Evolutionary conservation across 2,329 filamentous ascomycete species (phyloP).

Genomic region (Dothideomycetidae sp.): DNA sequence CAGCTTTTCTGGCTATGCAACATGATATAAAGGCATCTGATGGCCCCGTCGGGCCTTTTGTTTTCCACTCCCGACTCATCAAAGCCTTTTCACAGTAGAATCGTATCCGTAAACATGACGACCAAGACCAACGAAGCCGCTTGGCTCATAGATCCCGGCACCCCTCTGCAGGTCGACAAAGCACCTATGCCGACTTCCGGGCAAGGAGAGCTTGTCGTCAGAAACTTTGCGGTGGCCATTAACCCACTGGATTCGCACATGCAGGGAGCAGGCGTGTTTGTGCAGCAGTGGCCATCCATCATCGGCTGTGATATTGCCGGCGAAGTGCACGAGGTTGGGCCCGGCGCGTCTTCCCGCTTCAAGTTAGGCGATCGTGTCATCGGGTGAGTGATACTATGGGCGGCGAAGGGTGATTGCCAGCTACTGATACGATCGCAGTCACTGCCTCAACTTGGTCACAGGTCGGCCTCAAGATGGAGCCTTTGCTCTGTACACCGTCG

Average conservation of each 20-base stretch:
- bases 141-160: not conserved
- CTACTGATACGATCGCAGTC: too few relatives aligned
- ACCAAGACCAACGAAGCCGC: not conserved
- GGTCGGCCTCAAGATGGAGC: slow-evolving; percentile 7
- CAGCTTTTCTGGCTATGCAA: too few relatives aligned
- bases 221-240: slow-evolving; percentile 23
- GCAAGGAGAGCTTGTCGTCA: slow-evolving; percentile 22
- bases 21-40: too few relatives aligned
- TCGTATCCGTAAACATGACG: too few relatives aligned
- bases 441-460: slow-evolving; percentile 9
- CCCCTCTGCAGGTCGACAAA: slow-evolving; percentile 15
- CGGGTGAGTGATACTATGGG: slow-evolving; percentile 9
- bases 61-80: too few relatives aligned
- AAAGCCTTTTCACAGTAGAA: too few relatives aligned
- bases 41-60: too few relatives aligned
- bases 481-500: slow-evolving; percentile 24
- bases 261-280: slow-evolving; percentile 21
- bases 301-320: slow-evolving; percentile 26
- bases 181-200: slow-evolving; percentile 21
- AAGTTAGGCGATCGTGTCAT: slow-evolving; percentile 38
- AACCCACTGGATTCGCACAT: slow-evolving; percentile 28
- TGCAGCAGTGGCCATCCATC: slow-evolving; percentile 23
- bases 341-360: slow-evolving; percentile 30
- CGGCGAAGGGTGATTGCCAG: too few relatives aligned
- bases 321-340: slow-evolving; percentile 24